Evolutionary conservation across 805 yeast genomes (phyloP), one percentile per base, ranked within the genome.

Genomic region (Saturnispora besseyi): DNA sequence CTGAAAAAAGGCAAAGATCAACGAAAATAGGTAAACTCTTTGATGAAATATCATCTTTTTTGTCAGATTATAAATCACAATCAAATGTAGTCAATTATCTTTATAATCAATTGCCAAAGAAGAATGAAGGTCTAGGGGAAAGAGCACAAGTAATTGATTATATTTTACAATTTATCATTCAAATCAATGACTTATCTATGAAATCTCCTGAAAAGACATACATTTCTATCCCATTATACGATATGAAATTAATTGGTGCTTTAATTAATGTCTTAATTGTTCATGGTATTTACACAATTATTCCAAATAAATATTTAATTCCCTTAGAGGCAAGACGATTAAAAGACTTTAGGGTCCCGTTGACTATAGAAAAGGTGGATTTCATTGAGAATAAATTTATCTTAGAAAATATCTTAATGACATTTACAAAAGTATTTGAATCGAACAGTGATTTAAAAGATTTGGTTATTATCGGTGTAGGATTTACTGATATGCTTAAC

Each of bases 181-280:
- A 30, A 29, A 45, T 30, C 26, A 21, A 18, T 15, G 28, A 32
- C 4, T 18, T 40, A 36, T 34, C 38, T 6, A 15, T 15, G 15
- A 31, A 42, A 11, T 42, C 36, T 15, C 18, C 8, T 8, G 40
- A 42, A 18, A 30, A 28, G 11, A 21, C 13, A 66, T 44, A 77
- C 45, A 71, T 85, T 10, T 70, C 84, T 8, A 82, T 91, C 13
- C 87, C 97, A 0, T 70, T 91, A 9, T 89, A 87, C 58, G 98
- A 93, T 62, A 81, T 91, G 75, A 84, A 81, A 61, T 75, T 78
- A 4, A 76, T 93, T 50, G 82, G 84, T 33, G 76, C 73, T 22
- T 60, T 91, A 41, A 63, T 84, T 18, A 84, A 82, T 54, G 51
- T 84, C 10, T 70, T 90, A 2, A 77, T 89, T 0, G 64, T 84